phyloP scores from a whole-genome alignment of 2,329 filamentous ascomycete genomes.

The Alternaria panax region DNA sequence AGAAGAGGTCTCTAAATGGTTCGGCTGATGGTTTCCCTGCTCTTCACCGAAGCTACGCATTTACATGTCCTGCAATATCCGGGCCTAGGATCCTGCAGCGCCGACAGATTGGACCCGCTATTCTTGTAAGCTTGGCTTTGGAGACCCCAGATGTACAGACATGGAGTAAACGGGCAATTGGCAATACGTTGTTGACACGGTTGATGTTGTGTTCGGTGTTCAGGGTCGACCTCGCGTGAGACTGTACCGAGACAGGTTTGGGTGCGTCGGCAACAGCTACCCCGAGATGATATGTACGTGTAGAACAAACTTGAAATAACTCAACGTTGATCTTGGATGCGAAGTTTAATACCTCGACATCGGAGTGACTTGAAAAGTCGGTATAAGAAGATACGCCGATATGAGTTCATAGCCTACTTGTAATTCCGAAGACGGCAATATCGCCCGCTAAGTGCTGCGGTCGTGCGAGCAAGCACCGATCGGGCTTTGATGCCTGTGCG shows the following conservation, averaged over 20 bases:
- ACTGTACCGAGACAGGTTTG: slow-evolving; percentile 12
- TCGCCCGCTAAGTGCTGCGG: slow-evolving; percentile 23
- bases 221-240: slow-evolving; percentile 13
- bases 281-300: neutral
- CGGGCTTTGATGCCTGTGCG: slow-evolving; percentile 32
- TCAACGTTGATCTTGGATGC: neutral
- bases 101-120: neutral
- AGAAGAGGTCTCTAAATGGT: neutral
- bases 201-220: neutral
- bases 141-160: neutral
- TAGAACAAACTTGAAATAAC: neutral
- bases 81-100: neutral
- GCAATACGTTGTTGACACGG: neutral
- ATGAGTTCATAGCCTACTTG: neutral
- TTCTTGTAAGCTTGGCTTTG: neutral
- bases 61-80: slow-evolving; percentile 15
- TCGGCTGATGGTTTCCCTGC: neutral
- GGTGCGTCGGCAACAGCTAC: slow-evolving; percentile 14
- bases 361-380: neutral
- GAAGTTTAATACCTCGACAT: neutral
- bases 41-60: neutral
- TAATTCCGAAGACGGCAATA: slow-evolving; percentile 26
- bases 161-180: neutral
- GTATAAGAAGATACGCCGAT: neutral
- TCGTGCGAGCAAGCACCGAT: slow-evolving; percentile 35